These are phyloP conservation scores for Takakia lepidozioides DNA, from an alignment of 225 moss, liverwort and hornwort genomes.

Conservation along the genomic window DNA sequence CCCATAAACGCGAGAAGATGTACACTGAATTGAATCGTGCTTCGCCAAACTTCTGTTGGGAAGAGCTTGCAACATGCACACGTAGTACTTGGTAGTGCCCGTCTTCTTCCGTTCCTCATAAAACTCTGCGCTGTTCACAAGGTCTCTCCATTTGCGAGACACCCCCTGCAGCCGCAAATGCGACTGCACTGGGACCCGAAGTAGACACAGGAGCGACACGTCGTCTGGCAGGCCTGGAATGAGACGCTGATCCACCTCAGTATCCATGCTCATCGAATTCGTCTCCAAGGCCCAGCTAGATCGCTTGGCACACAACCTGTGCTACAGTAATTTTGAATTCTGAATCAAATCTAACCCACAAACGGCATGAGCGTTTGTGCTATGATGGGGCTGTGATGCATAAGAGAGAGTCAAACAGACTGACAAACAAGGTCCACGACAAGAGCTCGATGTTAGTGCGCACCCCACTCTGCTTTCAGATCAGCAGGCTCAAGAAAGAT, in stretches of 20 bases:
- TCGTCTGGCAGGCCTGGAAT: conserved; percentile 75
- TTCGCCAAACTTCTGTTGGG: not conserved
- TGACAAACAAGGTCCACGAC: no score
- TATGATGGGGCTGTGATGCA: no score
- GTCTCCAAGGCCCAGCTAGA: no score
- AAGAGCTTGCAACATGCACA: conserved; percentile 61
- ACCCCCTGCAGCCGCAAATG: conserved; percentile 60
- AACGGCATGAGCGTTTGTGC: no score
- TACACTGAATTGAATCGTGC: conserved; percentile 1
- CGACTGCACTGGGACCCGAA: conserved; percentile 48
- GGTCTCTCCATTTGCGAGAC: conserved; percentile 57
- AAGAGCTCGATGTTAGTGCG: no score
- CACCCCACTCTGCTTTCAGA: no score
- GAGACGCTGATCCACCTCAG: conserved; percentile 14
- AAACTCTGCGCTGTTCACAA: conserved; percentile 45
- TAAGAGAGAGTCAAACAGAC: no score
- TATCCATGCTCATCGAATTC: conserved; percentile 1
- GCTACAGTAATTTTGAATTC: no score
- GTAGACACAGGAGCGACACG: conserved; percentile 62
- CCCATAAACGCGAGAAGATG: conserved; percentile 15
- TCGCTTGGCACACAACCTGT: no score
- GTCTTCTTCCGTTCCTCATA: conserved; percentile 59
- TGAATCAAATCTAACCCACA: no score
- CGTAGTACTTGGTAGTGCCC: conserved; percentile 49
- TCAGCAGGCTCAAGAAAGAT: no score